phyloP scores from a whole-genome alignment of 1,284 basidiomycete genomes.

The Polyporus tsugae region DNA sequence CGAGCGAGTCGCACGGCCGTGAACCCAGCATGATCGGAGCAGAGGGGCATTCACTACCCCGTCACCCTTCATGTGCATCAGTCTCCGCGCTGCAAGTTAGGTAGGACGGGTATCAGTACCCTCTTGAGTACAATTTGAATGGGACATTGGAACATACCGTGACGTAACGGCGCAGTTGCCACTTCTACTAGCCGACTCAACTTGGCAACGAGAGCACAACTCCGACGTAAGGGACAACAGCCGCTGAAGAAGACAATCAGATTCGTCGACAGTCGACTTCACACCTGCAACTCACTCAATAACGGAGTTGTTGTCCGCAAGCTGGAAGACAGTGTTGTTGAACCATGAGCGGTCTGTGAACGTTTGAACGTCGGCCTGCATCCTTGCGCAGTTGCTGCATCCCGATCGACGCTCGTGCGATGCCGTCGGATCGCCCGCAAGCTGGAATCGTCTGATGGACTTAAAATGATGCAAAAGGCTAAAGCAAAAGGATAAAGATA shows the following conservation, averaged over 20 bases:
- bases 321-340: neutral
- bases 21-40: no score
- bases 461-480: neutral
- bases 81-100: no score
- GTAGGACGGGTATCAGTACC: neutral
- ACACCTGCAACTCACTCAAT: neutral
- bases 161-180: neutral
- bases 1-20: no score
- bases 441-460: no score
- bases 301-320: neutral
- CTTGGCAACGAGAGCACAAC: neutral
- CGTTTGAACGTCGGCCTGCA: neutral
- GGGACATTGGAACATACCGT: neutral
- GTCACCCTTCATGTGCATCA: no score
- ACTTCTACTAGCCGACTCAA: neutral
- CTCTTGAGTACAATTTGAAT: neutral
- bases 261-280: neutral
- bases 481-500: neutral
- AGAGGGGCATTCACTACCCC: no score
- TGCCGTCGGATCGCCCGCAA: neutral
- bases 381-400: neutral
- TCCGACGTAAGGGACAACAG: neutral
- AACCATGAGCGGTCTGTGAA: neutral
- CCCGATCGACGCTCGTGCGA: neutral
- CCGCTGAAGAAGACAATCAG: slow-evolving; percentile 1